Evolutionary conservation across 805 yeast genomes (phyloP), one percentile per base, ranked within the genome.

Genomic region (Myxozyma neotropica): DNA sequence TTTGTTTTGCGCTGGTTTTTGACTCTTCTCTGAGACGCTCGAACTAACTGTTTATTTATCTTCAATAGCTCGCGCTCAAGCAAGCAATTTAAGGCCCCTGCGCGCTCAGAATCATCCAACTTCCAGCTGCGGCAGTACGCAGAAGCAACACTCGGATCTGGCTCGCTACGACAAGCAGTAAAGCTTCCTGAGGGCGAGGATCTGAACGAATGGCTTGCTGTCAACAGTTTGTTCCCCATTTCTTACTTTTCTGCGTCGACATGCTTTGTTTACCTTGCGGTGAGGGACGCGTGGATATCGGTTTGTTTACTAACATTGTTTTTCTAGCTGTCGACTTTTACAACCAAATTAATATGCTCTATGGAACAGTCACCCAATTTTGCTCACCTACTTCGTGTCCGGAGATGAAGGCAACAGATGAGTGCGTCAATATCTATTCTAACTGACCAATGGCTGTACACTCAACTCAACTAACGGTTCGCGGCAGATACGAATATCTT

Each of bases 321-420:
- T 8, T 38, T 29, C 15, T 39, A 66, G 94, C 93, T n/a, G 97
- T 92, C 17, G 98, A 93, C 73, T 94, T 93, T 71, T 93, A 89
- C 76, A 92, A 92, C 72, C 99, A 93, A 72, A 86, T 93, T 66
- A 93, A 93, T 74, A 94, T 93, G 99, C 78, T 93, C 6, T 93
- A 94, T 69, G 97, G 97, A 8, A 85, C 97, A 2, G 88, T 94
- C 65, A 93, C 98, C 0, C 96, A 91, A 75, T 92, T 94, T 70
- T 94, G 99, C 73, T 90, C 97, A 0, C 97, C 98, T 1, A 74
- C 77, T n/a, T 82, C 95, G 1, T 94, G 99, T 72, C 98, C 99
- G 1, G 78, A 94, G 59, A 94, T 94, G 99, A 92, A 89, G 58
- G 99, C 99, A 21, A 93, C 98, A 0, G 94, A 87, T 62, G 97